phyloP scores from a whole-genome alignment of 164 flowering plant genomes.

The Chimonanthus salicifolius region DNA sequence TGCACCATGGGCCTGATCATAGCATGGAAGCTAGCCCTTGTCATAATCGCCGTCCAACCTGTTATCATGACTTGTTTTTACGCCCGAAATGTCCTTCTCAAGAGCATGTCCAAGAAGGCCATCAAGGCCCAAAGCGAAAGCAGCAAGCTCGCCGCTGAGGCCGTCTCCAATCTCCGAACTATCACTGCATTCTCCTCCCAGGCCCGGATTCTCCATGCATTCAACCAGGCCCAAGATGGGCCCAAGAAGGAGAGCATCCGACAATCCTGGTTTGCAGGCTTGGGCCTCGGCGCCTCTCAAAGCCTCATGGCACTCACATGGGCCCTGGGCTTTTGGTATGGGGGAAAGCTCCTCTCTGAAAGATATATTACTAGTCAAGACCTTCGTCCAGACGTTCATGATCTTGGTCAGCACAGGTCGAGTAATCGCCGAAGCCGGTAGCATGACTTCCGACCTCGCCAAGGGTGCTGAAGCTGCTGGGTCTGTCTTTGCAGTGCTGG shows the following conservation, averaged over 20 bases:
- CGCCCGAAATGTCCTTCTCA: constrained; percentile 31
- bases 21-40: constrained; percentile 40
- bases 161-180: constrained; percentile 22
- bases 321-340: constrained; percentile 26
- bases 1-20: constrained; percentile 21
- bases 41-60: constrained; percentile 44
- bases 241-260: constrained; percentile 14
- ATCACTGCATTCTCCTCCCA: constrained; percentile 23
- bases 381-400: constrained; percentile 65
- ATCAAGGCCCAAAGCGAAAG: constrained; percentile 20
- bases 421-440: constrained; percentile 86
- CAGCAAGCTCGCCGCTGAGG: constrained; percentile 23
- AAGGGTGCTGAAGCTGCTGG: constrained; percentile 64
- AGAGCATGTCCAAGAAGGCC: constrained; percentile 32
- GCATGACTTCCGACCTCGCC: constrained; percentile 79
- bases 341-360: constrained; percentile 17
- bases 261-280: constrained; percentile 26
- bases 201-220: constrained; percentile 15
- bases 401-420: constrained; percentile 72
- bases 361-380: constrained; percentile 39
- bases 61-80: constrained; percentile 35
- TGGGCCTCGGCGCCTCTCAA: constrained; percentile 21
- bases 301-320: constrained; percentile 12
- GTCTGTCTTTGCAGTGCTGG: constrained; percentile 65
- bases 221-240: constrained; percentile 8